These are phyloP conservation scores for Colletotrichum tamarilloi DNA, from an alignment of 2,329 filamentous ascomycete species.

Conservation along the genomic window DNA sequence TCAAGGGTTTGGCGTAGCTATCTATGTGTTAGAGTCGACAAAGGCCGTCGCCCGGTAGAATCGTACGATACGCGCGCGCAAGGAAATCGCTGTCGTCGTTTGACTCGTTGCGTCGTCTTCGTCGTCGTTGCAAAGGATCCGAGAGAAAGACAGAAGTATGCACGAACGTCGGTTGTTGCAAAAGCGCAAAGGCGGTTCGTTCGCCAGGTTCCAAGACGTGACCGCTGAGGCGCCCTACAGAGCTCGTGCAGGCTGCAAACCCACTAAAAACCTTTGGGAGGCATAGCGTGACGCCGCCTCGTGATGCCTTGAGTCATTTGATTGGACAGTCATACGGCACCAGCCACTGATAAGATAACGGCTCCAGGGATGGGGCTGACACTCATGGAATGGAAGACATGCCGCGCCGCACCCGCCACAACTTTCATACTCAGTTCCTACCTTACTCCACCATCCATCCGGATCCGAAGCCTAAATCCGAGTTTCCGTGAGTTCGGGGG, in stretches of 20 bases:
- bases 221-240: constrained; percentile 28
- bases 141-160: not conserved
- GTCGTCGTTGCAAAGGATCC: not conserved
- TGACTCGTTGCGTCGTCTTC: not conserved
- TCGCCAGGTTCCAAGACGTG: constrained; percentile 26
- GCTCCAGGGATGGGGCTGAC: not conserved
- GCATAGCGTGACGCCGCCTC: constrained; percentile 36
- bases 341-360: constrained; percentile 19
- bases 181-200: constrained; percentile 22
- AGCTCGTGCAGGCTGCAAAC: constrained; percentile 34
- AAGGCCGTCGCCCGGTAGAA: not conserved
- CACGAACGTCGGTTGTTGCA: constrained; percentile 13
- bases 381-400: too few relatives aligned
- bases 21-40: not conserved
- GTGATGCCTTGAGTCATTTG: constrained; percentile 34
- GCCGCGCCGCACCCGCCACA: constrained; percentile 10
- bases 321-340: constrained; percentile 14
- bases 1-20: not conserved
- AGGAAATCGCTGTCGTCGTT: not conserved
- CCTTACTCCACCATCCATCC: not conserved
- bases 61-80: not conserved
- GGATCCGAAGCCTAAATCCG: constrained; percentile 16
- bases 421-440: not conserved
- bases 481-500: constrained; percentile 3
- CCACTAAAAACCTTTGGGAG: constrained; percentile 31